phyloP scores from a whole-genome alignment of 2,329 filamentous ascomycete genomes.

The Emmonsiellopsis sp. region DNA sequence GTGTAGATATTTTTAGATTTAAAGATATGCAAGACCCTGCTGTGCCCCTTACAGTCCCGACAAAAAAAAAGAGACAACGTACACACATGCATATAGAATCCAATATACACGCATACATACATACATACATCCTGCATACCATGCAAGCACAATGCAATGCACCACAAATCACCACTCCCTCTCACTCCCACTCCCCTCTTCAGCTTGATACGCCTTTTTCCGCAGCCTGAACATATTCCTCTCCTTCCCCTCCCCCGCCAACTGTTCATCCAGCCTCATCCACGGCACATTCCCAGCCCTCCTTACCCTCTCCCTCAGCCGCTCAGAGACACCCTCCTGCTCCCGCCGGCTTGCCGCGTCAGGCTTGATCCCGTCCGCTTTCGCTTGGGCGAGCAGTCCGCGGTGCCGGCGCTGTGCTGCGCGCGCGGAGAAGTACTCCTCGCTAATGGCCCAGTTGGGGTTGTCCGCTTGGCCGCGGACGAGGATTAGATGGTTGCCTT shows the following conservation, averaged over 20 bases:
- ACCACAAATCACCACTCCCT: conserved; percentile 18
- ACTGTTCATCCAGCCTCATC: conserved; percentile 30
- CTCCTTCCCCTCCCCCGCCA: conserved; percentile 12
- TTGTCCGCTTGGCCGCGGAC: conserved; percentile 39
- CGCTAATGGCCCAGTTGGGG: conserved; percentile 36
- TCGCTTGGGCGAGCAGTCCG: conserved; percentile 13
- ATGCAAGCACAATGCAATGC: not conserved
- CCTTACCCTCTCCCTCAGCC: conserved; percentile 24
- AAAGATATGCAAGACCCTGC: too few relatives aligned
- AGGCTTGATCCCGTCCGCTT: conserved; percentile 11
- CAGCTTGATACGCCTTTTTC: conserved; percentile 26
- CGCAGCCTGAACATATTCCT: conserved; percentile 27
- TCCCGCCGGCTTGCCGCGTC: conserved; percentile 8
- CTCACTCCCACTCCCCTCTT: conserved; percentile 27
- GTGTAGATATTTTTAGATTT: too few relatives aligned
- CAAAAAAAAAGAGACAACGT: too few relatives aligned
- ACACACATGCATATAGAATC: conserved; percentile 1
- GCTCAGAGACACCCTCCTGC: conserved; percentile 15
- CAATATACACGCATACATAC: not conserved
- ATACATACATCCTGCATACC: not conserved
- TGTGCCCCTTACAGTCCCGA: too few relatives aligned
- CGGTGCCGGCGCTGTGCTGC: conserved; percentile 27
- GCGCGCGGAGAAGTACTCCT: conserved; percentile 32
- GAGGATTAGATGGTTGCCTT: conserved; percentile 35
- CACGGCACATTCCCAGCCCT: conserved; percentile 31